Evolutionary conservation across 257 asterid species (phyloP).

Genomic region (Solanum chilense): DNA sequence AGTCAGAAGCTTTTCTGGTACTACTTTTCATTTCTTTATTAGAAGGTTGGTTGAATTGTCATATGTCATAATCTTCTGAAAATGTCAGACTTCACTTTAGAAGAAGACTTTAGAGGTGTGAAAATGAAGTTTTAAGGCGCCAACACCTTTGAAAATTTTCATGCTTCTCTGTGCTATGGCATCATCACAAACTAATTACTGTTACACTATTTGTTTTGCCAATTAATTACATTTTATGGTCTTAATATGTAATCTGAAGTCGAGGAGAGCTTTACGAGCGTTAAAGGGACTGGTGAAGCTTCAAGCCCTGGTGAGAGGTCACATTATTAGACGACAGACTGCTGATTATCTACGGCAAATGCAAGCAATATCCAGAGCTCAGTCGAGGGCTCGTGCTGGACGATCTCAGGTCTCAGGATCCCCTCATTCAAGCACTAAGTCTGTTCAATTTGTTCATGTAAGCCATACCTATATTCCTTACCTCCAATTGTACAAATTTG

Average conservation of each 20-base stretch:
- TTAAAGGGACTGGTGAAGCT: conserved; percentile 77
- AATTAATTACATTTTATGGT: not conserved
- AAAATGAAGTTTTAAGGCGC: conserved; percentile 25
- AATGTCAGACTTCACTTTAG: conserved; percentile 17
- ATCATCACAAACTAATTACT: not conserved
- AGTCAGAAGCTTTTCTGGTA: not conserved
- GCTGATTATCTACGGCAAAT: conserved; percentile 39
- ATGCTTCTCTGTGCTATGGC: not conserved
- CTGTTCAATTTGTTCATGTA: conserved; percentile 44
- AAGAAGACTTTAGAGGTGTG: not conserved
- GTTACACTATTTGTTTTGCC: not conserved
- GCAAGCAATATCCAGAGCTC: conserved; percentile 58
- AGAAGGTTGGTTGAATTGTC: conserved; percentile 14
- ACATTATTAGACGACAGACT: conserved; percentile 58
- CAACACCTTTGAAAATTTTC: conserved; percentile 12
- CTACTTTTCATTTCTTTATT: conserved; percentile 24
- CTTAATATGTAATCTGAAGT: conserved; percentile 16
- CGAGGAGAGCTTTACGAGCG: conserved; percentile 79
- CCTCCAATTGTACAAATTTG: not conserved
- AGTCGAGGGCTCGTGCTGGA: conserved; percentile 48
- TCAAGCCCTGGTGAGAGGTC: conserved; percentile 86
- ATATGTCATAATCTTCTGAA: conserved; percentile 24
- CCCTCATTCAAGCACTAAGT: conserved; percentile 41
- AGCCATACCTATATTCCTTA: not conserved
- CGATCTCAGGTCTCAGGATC: conserved; percentile 37